A percentile compares a stretch with the other conserved stretches of the same genome.
Conservation (phyloP, 306 rosid species). For the Boehmeria nivea region DNA sequence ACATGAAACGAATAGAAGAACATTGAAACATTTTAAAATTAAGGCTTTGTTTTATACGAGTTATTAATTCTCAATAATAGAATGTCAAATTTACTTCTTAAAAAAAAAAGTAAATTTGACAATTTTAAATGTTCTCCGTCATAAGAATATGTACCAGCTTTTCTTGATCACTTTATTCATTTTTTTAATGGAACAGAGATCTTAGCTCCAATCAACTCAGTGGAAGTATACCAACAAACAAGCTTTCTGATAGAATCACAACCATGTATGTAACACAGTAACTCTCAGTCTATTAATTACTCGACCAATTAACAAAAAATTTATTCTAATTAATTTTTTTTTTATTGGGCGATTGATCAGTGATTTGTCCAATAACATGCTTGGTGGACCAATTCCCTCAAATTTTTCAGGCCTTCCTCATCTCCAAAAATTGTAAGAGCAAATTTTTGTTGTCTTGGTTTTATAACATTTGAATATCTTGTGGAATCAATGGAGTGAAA, state of each 20-base stretch:
- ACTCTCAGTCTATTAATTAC: not conserved
- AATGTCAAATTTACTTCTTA: no score
- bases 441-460: no score
- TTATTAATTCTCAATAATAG: no score
- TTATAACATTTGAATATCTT: no score
- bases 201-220: constrained; percentile 11
- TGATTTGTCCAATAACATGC: constrained; percentile 6
- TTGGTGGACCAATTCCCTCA: constrained; percentile 13
- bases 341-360: not conserved
- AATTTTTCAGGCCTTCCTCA: constrained; percentile 16
- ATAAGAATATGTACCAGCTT: no score
- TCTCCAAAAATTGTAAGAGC: constrained; percentile 16
- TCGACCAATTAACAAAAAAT: not conserved
- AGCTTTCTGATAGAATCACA: constrained; percentile 5
- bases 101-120: no score
- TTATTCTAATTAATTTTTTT: not conserved
- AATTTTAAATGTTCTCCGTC: no score
- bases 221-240: constrained; percentile 17
- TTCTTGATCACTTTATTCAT: not conserved
- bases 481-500: no score
- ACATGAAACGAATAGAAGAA: no score
- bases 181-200: constrained; percentile 10
- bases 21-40: no score
- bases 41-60: no score
- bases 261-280: constrained; percentile 13